phyloP scores from a whole-genome alignment of 257 asterid genomes.

The Capsicum baccatum region DNA sequence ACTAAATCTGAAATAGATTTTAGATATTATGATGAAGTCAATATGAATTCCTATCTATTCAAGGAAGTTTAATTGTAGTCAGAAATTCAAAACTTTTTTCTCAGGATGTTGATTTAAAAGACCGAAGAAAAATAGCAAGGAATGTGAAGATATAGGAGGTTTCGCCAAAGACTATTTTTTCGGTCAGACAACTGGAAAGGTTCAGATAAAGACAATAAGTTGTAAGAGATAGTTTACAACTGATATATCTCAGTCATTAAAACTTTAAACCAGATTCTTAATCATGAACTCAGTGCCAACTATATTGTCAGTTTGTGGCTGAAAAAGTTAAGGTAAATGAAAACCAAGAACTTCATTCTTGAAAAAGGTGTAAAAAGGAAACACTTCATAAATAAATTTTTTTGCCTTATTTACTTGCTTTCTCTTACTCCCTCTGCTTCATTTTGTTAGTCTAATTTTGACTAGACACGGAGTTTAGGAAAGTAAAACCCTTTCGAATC shows the following conservation, averaged over 20 bases:
- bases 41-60: neutral
- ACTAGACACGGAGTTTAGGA: too few species aligned
- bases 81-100: neutral
- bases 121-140: conserved; percentile 3
- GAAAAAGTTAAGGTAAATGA: neutral
- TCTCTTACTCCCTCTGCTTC: neutral
- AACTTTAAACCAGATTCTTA: neutral
- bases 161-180: too few species aligned
- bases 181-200: too few species aligned
- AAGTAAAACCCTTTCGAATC: too few species aligned
- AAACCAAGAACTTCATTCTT: neutral
- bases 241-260: neutral
- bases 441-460: too few species aligned
- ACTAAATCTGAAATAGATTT: neutral
- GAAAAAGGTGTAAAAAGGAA: neutral
- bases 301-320: neutral
- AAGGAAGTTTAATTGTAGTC: neutral
- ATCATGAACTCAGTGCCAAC: neutral
- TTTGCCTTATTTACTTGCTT: neutral
- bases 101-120: neutral
- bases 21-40: neutral
- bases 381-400: neutral
- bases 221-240: conserved; percentile 29
- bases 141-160: too few species aligned
- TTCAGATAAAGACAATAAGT: too few species aligned